These are phyloP conservation scores for Debaryomyces udenii DNA, from an alignment of 1,139 yeast genomes.

Conservation along the genomic window DNA sequence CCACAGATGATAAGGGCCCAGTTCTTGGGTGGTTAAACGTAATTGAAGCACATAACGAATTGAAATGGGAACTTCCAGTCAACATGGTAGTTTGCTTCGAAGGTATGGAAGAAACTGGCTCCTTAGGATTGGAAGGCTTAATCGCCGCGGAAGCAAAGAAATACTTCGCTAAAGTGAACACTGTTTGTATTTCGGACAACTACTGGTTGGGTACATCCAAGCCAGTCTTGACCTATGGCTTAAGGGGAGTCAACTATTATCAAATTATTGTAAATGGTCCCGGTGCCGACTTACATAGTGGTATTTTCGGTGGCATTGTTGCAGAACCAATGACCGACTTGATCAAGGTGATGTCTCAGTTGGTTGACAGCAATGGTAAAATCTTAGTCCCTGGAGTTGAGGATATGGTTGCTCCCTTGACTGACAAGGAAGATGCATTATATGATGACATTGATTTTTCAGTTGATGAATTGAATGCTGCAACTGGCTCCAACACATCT, in stretches of 20 bases:
- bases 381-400: constrained; percentile 84
- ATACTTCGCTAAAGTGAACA: constrained; percentile 86
- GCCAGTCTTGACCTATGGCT: constrained; percentile 96
- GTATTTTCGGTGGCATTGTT: constrained; percentile 95
- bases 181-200: constrained; percentile 95
- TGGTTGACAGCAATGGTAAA: constrained; percentile 80
- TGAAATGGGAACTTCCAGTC: constrained; percentile 89
- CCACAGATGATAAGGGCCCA: constrained; percentile 98
- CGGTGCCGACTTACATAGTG: constrained; percentile 95
- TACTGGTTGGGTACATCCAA: constrained; percentile 98
- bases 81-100: constrained; percentile 91
- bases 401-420: constrained; percentile 94
- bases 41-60: constrained; percentile 83
- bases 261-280: constrained; percentile 85
- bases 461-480: constrained; percentile 80
- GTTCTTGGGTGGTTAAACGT: constrained; percentile 96
- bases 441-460: constrained; percentile 88
- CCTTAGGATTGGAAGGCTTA: constrained; percentile 84
- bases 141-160: constrained; percentile 74
- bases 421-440: constrained; percentile 72
- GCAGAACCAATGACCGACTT: constrained; percentile 98
- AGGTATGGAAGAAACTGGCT: constrained; percentile 99
- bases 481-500: constrained; percentile 85
- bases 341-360: constrained; percentile 68
- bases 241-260: constrained; percentile 95